These are phyloP conservation scores for Aureobasidium lini DNA, from an alignment of 2,329 filamentous ascomycete species.

Conservation along the genomic window DNA sequence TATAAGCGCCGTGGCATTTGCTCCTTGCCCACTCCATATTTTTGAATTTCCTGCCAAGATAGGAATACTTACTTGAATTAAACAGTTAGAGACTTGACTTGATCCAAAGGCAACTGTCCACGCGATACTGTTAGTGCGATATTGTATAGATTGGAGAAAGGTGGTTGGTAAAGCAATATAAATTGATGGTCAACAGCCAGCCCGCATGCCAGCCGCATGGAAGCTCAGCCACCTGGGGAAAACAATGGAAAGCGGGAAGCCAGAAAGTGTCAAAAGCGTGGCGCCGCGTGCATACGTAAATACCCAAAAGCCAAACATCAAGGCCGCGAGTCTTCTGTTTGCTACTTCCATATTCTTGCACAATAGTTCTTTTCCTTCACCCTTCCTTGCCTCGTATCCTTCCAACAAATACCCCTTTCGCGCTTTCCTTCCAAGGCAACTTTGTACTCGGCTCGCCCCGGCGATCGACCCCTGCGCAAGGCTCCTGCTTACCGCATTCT, in stretches of 20 bases:
- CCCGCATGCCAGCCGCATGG: background rate
- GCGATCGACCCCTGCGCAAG: background rate
- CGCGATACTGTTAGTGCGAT: background rate
- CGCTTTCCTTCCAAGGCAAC: background rate
- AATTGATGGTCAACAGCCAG: background rate
- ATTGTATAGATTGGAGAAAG: background rate
- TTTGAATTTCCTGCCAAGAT: background rate
- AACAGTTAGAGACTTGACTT: too few relatives aligned
- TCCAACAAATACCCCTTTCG: background rate
- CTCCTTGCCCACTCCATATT: background rate
- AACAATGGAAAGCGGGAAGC: background rate
- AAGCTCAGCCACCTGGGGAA: constrained; percentile 1
- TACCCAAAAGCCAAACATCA: background rate
- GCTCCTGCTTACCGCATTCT: background rate
- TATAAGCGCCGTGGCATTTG: background rate
- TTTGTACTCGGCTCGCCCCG: background rate
- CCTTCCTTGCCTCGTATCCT: background rate
- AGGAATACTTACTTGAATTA: too few relatives aligned
- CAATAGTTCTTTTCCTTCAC: background rate
- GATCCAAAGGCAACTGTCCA: too few relatives aligned
- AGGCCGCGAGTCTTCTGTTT: background rate
- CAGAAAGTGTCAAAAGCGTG: background rate
- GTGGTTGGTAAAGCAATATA: constrained; percentile 8
- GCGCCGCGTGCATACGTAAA: background rate
- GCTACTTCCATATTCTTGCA: background rate